Conservation (phyloP, 129 eudicot species). For the Silybum marianum region DNA sequence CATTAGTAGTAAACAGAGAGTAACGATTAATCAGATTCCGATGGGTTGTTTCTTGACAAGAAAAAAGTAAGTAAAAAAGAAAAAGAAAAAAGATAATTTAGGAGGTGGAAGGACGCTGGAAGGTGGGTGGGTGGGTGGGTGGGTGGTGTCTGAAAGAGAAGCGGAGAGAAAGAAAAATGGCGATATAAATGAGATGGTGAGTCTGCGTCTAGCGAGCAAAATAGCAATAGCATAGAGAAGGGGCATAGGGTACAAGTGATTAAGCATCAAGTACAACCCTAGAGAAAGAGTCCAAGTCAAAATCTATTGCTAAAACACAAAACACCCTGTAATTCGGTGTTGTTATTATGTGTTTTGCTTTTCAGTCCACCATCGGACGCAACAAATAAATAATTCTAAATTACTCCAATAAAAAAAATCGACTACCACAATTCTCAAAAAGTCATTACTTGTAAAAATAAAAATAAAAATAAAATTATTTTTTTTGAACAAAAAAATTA, state of each 20-base stretch:
- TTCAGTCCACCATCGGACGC: neutral
- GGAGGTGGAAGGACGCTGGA: neutral
- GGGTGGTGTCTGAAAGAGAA: neutral
- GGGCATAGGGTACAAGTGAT: conserved; percentile 21
- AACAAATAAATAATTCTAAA: neutral
- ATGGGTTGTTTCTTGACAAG: neutral
- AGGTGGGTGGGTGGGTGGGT: neutral
- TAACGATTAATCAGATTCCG: conserved; percentile 1
- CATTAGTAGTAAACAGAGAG: neutral
- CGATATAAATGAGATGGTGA: neutral
- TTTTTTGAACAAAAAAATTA: too few relatives aligned
- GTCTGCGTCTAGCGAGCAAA: neutral
- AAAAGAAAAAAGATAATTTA: neutral
- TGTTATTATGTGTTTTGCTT: neutral
- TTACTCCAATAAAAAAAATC: too few relatives aligned
- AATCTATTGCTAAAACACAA: neutral
- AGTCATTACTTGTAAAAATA: too few relatives aligned
- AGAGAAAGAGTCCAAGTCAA: neutral
- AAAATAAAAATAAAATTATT: too few relatives aligned
- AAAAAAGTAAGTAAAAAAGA: neutral
- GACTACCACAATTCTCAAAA: too few relatives aligned
- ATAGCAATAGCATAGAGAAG: neutral
- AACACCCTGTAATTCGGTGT: conserved; percentile 1
- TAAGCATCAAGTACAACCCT: conserved; percentile 16
- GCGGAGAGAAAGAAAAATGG: neutral